phyloP scores from a whole-genome alignment of 352 stramenopile genomes.

The Pythium grandisporangium region DNA sequence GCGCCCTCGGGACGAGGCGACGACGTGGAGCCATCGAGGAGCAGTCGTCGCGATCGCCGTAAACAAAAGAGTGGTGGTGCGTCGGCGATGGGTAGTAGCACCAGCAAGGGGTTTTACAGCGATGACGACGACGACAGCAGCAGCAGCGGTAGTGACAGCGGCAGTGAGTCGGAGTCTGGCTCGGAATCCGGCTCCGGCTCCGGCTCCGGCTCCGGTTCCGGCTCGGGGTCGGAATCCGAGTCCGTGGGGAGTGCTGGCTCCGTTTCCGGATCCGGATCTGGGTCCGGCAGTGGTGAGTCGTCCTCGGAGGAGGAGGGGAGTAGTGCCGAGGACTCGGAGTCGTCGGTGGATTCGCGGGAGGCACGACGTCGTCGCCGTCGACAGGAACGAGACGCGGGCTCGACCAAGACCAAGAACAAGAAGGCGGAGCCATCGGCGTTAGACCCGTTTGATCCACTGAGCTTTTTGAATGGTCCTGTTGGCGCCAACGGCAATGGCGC shows the following conservation, averaged over 20 bases:
- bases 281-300: slow-evolving; percentile 25
- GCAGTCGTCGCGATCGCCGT: too few relatives aligned
- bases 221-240: too few relatives aligned
- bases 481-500: background rate
- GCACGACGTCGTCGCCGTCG: slow-evolving; percentile 25
- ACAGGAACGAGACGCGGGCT: slow-evolving; percentile 18
- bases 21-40: too few relatives aligned
- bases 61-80: too few relatives aligned
- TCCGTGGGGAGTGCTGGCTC: slow-evolving; percentile 32
- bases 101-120: too few relatives aligned
- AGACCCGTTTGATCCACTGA: slow-evolving; percentile 13
- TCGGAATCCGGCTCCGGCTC: slow-evolving; percentile 38
- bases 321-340: slow-evolving; percentile 37
- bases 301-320: slow-evolving; percentile 18
- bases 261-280: slow-evolving; percentile 28
- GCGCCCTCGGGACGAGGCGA: too few relatives aligned
- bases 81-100: too few relatives aligned
- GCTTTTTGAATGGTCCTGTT: slow-evolving; percentile 6
- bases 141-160: slow-evolving; percentile 10
- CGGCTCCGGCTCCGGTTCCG: too few relatives aligned
- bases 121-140: too few relatives aligned
- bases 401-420: too few relatives aligned
- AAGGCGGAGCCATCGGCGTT: slow-evolving; percentile 1
- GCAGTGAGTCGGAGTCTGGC: slow-evolving; percentile 15
- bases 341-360: slow-evolving; percentile 32